Conservation (phyloP, 768 basidiomycete genomes). For the Phylloporus rhodoxanthus region DNA sequence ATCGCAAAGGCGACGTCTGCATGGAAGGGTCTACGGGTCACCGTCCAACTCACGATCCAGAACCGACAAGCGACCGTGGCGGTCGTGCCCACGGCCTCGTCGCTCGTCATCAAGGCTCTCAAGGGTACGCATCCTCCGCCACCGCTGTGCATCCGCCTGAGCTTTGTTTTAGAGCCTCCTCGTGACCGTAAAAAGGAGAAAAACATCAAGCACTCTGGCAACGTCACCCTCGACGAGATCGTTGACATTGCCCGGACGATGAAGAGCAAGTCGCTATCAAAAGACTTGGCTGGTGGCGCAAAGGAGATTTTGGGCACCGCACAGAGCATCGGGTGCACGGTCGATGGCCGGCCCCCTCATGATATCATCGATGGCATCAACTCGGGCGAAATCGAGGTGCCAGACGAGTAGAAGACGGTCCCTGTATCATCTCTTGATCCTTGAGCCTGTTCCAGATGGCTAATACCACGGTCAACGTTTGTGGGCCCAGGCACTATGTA, state of each 20-base stretch:
- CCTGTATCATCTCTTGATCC: constrained; percentile 12
- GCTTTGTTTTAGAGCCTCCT: constrained; percentile 69
- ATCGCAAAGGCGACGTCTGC: constrained; percentile 97
- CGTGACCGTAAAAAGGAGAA: constrained; percentile 99
- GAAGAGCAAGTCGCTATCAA: constrained; percentile 90
- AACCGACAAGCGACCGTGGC: constrained; percentile 98
- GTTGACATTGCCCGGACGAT: constrained; percentile 94
- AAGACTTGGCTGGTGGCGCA: constrained; percentile 79
- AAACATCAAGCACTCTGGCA: constrained; percentile 98
- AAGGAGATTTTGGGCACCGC: constrained; percentile 99
- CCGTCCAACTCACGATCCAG: constrained; percentile 98
- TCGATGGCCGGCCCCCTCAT: constrained; percentile 90
- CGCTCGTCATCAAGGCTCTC: constrained; percentile 95
- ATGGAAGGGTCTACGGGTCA: constrained; percentile 99
- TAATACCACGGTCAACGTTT: too few relatives aligned
- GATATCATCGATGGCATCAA: constrained; percentile 87
- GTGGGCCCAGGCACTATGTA: not conserved
- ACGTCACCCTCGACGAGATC: constrained; percentile 90
- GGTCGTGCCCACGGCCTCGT: constrained; percentile 95
- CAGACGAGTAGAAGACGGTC: constrained; percentile 60
- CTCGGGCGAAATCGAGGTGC: constrained; percentile 79
- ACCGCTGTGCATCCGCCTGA: not conserved
- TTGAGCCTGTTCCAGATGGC: too few relatives aligned
- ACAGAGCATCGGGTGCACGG: constrained; percentile 93
- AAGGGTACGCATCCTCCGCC: constrained; percentile 63